A percentile compares a stretch with the other conserved stretches of the same genome.
phyloP scores from a whole-genome alignment of 805 yeast genomes.

The Metschnikowia lunata region DNA sequence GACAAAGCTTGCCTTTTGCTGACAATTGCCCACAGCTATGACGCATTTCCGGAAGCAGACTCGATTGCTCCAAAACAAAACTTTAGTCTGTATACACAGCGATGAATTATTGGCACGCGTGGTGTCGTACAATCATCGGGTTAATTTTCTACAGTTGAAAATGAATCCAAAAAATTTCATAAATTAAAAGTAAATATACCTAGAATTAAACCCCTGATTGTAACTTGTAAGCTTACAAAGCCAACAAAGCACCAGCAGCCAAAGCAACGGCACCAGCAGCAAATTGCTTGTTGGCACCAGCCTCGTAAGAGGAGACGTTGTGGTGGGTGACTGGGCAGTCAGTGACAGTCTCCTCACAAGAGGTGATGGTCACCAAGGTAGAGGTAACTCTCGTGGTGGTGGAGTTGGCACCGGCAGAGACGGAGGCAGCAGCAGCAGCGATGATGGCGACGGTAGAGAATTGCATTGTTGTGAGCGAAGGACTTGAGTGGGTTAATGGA shows the following conservation, averaged over 20 bases:
- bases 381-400: slow-evolving; percentile 14
- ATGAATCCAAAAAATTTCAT: slow-evolving; percentile 3
- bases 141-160: no score
- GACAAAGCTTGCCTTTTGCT: no score
- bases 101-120: no score
- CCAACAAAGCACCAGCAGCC: slow-evolving; percentile 27
- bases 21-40: no score
- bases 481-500: slow-evolving; percentile 7
- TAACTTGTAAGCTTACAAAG: slow-evolving; percentile 22
- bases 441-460: slow-evolving; percentile 21
- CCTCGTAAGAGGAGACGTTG: slow-evolving; percentile 18
- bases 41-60: no score
- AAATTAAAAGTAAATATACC: slow-evolving; percentile 11
- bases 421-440: slow-evolving; percentile 19
- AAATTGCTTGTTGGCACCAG: slow-evolving; percentile 21
- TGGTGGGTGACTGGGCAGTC: slow-evolving; percentile 18
- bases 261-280: slow-evolving; percentile 28
- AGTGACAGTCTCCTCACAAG: slow-evolving; percentile 18
- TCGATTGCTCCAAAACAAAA: no score
- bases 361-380: slow-evolving; percentile 21
- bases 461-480: slow-evolving; percentile 18
- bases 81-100: no score
- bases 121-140: no score
- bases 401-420: slow-evolving; percentile 14
- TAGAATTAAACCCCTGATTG: slow-evolving; percentile 10